These are phyloP conservation scores for Chernovozyma sophiae-reginae DNA, from an alignment of 1,139 yeast genomes.

Conservation along the genomic window DNA sequence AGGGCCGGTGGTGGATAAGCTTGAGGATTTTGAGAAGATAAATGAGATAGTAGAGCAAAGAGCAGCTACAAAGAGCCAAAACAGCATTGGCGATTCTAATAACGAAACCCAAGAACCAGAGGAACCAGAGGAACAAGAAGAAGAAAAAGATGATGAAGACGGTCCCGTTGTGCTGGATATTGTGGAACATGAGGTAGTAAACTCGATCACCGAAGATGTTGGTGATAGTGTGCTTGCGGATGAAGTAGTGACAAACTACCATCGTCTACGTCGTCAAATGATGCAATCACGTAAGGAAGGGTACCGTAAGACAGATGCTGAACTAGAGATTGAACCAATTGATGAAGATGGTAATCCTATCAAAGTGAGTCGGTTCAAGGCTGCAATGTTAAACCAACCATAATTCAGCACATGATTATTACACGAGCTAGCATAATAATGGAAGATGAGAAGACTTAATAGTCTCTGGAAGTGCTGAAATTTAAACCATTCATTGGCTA, in stretches of 20 bases:
- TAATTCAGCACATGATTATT: too few species aligned
- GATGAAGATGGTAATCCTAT: slow-evolving; percentile 61
- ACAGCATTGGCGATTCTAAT: slow-evolving; percentile 18
- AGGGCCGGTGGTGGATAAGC: slow-evolving; percentile 53
- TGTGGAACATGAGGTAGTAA: slow-evolving; percentile 10
- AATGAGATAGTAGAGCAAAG: slow-evolving; percentile 44
- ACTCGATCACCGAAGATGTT: slow-evolving; percentile 24
- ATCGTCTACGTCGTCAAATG: slow-evolving; percentile 51
- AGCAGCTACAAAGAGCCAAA: slow-evolving; percentile 17
- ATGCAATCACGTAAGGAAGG: slow-evolving; percentile 44
- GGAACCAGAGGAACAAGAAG: slow-evolving; percentile 39
- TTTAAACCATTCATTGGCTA: too few species aligned
- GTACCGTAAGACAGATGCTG: slow-evolving; percentile 42
- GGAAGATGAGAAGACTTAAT: too few species aligned
- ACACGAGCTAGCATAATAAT: too few species aligned
- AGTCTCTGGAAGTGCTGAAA: too few species aligned
- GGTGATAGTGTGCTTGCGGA: slow-evolving; percentile 35
- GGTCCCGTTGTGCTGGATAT: slow-evolving; percentile 18
- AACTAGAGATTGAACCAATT: slow-evolving; percentile 63
- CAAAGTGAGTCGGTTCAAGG: slow-evolving; percentile 63
- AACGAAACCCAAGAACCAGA: slow-evolving; percentile 23
- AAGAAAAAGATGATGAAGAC: slow-evolving; percentile 14
- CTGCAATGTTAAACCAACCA: slow-evolving; percentile 34
- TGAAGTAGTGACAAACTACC: slow-evolving; percentile 53
- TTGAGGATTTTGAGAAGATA: slow-evolving; percentile 52